A percentile compares a stretch with the other conserved stretches of the same genome.
Conservation (phyloP, 495 filamentous ascomycete genomes). For the Articulospora tetracladia region DNA sequence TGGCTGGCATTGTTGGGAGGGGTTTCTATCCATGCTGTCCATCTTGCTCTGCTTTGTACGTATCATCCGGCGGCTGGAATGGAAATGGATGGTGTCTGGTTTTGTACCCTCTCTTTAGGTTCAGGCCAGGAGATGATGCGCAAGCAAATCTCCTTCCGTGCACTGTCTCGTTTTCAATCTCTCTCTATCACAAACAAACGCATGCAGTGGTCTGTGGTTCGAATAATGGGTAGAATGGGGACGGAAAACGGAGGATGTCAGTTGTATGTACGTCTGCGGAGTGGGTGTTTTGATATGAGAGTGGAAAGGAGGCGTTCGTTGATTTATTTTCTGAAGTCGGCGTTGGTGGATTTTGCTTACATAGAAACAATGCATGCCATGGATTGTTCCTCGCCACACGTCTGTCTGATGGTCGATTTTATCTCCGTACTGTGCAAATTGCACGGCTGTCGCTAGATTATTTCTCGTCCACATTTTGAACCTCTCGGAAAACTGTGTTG, state of each 20-base stretch:
- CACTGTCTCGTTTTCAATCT: too few relatives aligned
- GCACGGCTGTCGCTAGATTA: too few relatives aligned
- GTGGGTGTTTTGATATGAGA: conserved; percentile 1
- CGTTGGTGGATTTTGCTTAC: not conserved
- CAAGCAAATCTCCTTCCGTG: too few relatives aligned
- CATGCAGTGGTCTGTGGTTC: too few relatives aligned
- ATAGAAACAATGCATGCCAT: not conserved
- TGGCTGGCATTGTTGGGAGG: not conserved
- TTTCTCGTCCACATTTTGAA: too few relatives aligned
- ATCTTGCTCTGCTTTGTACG: not conserved
- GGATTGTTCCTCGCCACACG: not conserved
- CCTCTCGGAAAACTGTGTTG: too few relatives aligned
- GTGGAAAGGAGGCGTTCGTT: not conserved
- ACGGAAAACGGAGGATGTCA: not conserved
- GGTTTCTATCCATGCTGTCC: not conserved
- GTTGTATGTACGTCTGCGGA: not conserved
- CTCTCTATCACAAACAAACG: too few relatives aligned
- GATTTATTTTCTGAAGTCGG: not conserved
- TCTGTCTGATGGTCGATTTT: too few relatives aligned
- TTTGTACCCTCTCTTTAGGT: not conserved
- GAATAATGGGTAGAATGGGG: not conserved
- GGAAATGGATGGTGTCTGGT: not conserved
- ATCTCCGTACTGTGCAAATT: too few relatives aligned
- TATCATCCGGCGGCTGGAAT: not conserved
- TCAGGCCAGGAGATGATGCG: too few relatives aligned